These are phyloP conservation scores for Leishmania tropica DNA, from an alignment of 208 protist genomes.

Conservation along the genomic window DNA sequence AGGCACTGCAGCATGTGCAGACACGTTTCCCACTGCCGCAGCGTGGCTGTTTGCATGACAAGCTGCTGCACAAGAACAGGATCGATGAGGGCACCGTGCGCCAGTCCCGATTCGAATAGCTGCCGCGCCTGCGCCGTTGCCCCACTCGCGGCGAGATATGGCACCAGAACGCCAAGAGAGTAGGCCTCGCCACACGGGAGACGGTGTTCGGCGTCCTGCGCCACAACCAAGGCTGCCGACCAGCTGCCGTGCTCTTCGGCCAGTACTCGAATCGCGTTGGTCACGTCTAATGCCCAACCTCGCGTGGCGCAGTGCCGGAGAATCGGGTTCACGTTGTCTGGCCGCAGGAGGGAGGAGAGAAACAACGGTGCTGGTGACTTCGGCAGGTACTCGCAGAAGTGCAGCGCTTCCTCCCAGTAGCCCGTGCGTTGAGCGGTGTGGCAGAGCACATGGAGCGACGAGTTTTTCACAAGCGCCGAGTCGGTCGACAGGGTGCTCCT, in stretches of 20 bases:
- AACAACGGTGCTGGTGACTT: constrained; percentile 72
- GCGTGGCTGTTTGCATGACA: constrained; percentile 54
- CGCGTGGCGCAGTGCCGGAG: constrained; percentile 36
- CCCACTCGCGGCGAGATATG: constrained; percentile 70
- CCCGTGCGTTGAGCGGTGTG: constrained; percentile 76
- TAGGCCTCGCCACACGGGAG: constrained; percentile 72
- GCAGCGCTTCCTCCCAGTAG: constrained; percentile 70
- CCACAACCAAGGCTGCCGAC: constrained; percentile 60
- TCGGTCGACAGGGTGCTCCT: constrained; percentile 45
- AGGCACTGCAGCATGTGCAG: constrained; percentile 77
- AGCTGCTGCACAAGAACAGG: constrained; percentile 58
- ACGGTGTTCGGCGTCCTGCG: constrained; percentile 60
- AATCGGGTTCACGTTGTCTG: constrained; percentile 51
- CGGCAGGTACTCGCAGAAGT: constrained; percentile 49
- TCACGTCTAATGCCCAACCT: constrained; percentile 66
- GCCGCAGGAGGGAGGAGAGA: constrained; percentile 69
- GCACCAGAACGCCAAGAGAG: constrained; percentile 76
- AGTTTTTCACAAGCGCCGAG: constrained; percentile 50
- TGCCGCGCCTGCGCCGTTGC: constrained; percentile 46
- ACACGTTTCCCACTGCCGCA: constrained; percentile 71
- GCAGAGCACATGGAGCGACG: constrained; percentile 75
- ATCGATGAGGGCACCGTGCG: constrained; percentile 70
- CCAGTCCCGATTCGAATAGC: constrained; percentile 66
- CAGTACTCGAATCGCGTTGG: constrained; percentile 67
- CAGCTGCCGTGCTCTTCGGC: constrained; percentile 71